A percentile compares a stretch with the other conserved stretches of the same genome.
phyloP scores from a whole-genome alignment of 2,329 filamentous ascomycete species.

The Colletotrichum lupini region DNA sequence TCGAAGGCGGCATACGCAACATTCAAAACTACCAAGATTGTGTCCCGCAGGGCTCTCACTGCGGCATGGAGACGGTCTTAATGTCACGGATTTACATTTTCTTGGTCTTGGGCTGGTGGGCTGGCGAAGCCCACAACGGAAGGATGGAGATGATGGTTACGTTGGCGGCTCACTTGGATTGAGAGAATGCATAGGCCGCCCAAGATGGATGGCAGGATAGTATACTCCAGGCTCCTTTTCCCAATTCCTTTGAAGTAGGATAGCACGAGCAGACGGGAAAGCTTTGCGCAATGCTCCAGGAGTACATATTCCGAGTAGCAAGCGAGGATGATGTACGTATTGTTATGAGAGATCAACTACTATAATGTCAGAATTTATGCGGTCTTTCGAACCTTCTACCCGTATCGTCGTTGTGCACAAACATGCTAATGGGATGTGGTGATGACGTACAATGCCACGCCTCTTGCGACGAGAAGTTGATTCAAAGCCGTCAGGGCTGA shows the following conservation, averaged over 20 bases:
- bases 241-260: background rate
- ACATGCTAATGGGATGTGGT: background rate
- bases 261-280: background rate
- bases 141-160: background rate
- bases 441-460: background rate
- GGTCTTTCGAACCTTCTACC: background rate
- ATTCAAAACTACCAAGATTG: background rate
- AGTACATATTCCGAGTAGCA: background rate
- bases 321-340: conserved; percentile 33
- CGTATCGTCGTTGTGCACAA: background rate
- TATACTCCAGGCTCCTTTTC: background rate
- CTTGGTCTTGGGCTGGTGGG: background rate
- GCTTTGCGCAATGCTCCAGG: background rate
- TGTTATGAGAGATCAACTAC: conserved; percentile 33
- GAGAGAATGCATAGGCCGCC: background rate
- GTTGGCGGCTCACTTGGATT: background rate
- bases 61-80: background rate
- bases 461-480: background rate
- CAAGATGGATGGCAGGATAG: background rate
- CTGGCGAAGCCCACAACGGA: background rate
- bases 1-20: background rate
- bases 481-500: background rate
- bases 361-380: conserved; percentile 35
- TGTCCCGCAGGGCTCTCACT: background rate
- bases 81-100: background rate